These are phyloP conservation scores for Penicillium sp. DNA, from an alignment of 2,329 filamentous ascomycete species.

Conservation along the genomic window DNA sequence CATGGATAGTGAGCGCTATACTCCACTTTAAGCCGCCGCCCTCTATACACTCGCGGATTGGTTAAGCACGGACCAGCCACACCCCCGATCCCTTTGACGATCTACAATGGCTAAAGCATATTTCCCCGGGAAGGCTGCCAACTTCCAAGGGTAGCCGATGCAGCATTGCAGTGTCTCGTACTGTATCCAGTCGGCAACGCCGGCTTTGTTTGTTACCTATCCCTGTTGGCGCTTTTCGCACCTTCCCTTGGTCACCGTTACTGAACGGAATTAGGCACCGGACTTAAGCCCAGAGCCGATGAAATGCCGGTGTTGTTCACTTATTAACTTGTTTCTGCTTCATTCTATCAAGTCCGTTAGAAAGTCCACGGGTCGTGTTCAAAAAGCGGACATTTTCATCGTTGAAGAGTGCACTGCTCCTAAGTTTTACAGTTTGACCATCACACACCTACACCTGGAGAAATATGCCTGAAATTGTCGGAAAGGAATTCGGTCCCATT, in stretches of 20 bases:
- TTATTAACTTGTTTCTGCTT: no score
- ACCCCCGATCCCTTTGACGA: no score
- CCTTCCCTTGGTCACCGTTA: background rate
- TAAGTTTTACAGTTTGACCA: background rate
- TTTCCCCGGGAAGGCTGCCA: no score
- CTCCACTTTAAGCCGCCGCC: background rate
- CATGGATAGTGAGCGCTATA: no score
- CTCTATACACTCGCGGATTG: background rate
- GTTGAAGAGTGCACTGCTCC: background rate
- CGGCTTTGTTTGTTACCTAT: background rate
- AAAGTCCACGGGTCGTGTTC: background rate
- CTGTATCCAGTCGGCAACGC: background rate
- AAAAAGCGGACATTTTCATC: background rate
- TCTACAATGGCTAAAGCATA: no score
- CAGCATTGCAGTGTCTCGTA: no score
- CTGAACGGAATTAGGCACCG: background rate
- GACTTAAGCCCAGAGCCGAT: background rate
- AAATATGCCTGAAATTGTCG: background rate
- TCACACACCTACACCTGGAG: background rate
- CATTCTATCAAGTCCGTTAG: background rate
- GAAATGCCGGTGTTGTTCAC: background rate
- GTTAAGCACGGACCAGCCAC: no score
- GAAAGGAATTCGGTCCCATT: slow-evolving; percentile 1
- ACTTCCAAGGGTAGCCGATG: background rate
- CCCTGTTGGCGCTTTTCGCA: background rate